phyloP scores from a whole-genome alignment of 768 basidiomycete species.

The Auricularia sp. region DNA sequence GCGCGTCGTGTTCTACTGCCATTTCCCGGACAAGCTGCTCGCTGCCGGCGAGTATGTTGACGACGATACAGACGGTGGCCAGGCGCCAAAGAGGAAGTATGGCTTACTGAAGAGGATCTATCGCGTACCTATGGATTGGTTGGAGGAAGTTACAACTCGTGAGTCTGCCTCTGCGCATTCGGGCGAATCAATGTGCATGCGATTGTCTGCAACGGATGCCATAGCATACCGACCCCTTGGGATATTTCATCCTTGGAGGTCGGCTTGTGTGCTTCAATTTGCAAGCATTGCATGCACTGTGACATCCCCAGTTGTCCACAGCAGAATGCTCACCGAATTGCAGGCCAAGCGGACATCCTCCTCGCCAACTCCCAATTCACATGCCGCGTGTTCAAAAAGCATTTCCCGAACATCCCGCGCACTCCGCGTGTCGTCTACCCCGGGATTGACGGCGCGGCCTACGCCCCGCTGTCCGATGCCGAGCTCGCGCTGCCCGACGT shows the following conservation, averaged over 20 bases:
- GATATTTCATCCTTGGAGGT: too few species aligned
- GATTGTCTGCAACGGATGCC: background rate
- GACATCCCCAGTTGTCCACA: too few species aligned
- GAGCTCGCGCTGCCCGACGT: background rate
- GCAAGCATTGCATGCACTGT: too few species aligned
- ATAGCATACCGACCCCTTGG: too few species aligned
- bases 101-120: constrained; percentile 65
- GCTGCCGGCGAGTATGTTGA: constrained; percentile 55
- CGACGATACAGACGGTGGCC: constrained; percentile 28
- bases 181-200: background rate
- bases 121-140: constrained; percentile 77
- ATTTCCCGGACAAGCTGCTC: constrained; percentile 93
- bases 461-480: constrained; percentile 26
- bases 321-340: background rate
- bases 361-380: constrained; percentile 91
- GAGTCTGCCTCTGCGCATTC: constrained; percentile 18
- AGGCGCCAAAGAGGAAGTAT: constrained; percentile 29
- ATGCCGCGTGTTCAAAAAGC: constrained; percentile 61
- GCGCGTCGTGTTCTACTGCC: constrained; percentile 95
- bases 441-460: constrained; percentile 76
- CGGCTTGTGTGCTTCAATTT: too few species aligned
- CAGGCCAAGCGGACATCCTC: constrained; percentile 83
- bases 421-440: constrained; percentile 84
- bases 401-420: constrained; percentile 58
- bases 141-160: constrained; percentile 89